Base-by-base conservation (phyloP, 2,329 filamentous ascomycete species). In the Aspergillus novoparasiticus region DNA sequence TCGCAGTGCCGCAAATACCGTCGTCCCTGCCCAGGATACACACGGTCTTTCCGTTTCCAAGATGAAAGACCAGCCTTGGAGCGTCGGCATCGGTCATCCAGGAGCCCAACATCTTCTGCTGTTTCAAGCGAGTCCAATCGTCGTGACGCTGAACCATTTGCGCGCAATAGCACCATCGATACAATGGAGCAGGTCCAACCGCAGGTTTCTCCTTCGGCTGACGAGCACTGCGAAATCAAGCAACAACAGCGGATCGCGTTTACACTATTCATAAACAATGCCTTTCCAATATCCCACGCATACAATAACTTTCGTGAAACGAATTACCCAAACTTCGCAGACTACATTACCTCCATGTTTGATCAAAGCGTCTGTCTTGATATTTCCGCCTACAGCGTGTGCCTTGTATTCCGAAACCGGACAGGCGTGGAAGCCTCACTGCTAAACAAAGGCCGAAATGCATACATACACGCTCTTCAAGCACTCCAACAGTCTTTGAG, bases 1-100 rank as follows among this genome's bases (percentile, higher is more conserved):
- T 71, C 72, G 8, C 76, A 78, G 66, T 79, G 77, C 54, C 69
- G 68, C 53, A 74, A 73, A 66, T 77, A 78, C 59, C 76, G 76
- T 59, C 72, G 72, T 16, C 66, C 72, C 28, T 79, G 77, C 64
- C 77, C 76, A 5, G 76, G 77, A 36, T 78, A 78, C 57, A 67
- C 62, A 34, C 69, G 73, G 23, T 73, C 72, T 32, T 72, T 76
- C 53, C 75, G 75, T 32, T 79, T 79, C 46, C 75, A 78, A 60
- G 77, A 79, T 62, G 77, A 79, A 66, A 71, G 76, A 6, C 73
- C 71, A 12, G 75, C 67, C 53, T 69, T 79, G 12, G 70, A 72
- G n/a, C 71, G 73, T n/a, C 71, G 67, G 60, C 72, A 72, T 65
- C 72, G 66, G 11, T 60, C 58, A 23, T 48, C 57, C 3, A 12